Percentiles rank a stretch among this genome's conserved stretches.
These are phyloP conservation scores for Boletus rubescentipes DNA, from an alignment of 768 basidiomycete genomes.

Conservation along the genomic window DNA sequence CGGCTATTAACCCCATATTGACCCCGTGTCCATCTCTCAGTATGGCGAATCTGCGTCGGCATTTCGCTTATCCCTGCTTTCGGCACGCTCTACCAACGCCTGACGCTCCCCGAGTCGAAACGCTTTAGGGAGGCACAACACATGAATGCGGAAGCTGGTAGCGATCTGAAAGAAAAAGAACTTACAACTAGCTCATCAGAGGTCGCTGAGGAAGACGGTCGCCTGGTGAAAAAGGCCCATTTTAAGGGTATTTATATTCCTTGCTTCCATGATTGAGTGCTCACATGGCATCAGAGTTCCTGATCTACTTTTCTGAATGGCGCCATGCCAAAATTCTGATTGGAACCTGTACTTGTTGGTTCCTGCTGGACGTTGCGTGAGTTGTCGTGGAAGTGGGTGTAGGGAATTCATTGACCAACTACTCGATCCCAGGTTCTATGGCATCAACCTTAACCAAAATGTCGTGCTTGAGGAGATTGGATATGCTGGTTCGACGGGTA, in stretches of 20 bases:
- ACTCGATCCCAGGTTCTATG: conserved; percentile 57
- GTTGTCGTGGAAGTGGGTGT: background rate
- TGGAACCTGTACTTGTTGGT: conserved; percentile 71
- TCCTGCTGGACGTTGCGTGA: conserved; percentile 71
- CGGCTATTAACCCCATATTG: background rate
- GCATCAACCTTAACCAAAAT: conserved; percentile 73
- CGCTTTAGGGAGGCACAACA: conserved; percentile 48
- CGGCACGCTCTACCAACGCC: conserved; percentile 70
- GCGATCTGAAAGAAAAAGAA: conserved; percentile 35
- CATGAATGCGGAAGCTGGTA: conserved; percentile 22
- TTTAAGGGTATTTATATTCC: conserved; percentile 39
- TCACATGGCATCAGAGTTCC: conserved; percentile 46
- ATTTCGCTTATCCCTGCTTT: conserved; percentile 74
- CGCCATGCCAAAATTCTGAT: conserved; percentile 64
- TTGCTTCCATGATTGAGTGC: background rate
- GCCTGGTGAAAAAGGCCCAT: conserved; percentile 47
- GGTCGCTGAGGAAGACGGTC: conserved; percentile 10
- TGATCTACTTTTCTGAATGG: conserved; percentile 71
- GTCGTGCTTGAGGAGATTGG: conserved; percentile 77
- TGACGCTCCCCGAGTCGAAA: conserved; percentile 69
- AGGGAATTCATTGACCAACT: background rate
- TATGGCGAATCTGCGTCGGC: conserved; percentile 76
- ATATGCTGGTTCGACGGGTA: conserved; percentile 55
- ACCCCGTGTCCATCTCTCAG: conserved; percentile 26
- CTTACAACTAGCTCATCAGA: background rate